phyloP scores from a whole-genome alignment of 2,329 filamentous ascomycete genomes.

The Fusarium aywerte region DNA sequence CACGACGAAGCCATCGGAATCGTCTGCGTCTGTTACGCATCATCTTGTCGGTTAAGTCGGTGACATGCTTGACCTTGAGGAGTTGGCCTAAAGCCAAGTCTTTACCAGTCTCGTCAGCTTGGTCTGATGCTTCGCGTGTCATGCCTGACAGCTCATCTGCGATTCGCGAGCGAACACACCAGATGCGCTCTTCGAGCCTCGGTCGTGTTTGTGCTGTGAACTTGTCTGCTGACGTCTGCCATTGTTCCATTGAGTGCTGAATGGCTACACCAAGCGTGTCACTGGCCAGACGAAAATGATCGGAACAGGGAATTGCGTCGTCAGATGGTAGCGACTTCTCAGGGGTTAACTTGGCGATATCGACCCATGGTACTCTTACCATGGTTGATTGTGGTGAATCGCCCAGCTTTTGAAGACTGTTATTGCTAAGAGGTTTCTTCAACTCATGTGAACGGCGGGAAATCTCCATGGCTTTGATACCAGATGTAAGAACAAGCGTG shows the following conservation, averaged over 20 bases:
- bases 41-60: conserved; percentile 82
- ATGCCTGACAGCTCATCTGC: conserved; percentile 66
- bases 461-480: conserved; percentile 90
- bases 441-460: conserved; percentile 69
- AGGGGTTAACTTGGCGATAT: conserved; percentile 57
- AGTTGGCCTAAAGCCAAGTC: conserved; percentile 82
- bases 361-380: conserved; percentile 53
- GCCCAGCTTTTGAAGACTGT: conserved; percentile 29
- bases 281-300: conserved; percentile 63
- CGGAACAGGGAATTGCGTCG: conserved; percentile 54
- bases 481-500: conserved; percentile 81
- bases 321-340: conserved; percentile 49
- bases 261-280: conserved; percentile 62
- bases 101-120: conserved; percentile 80
- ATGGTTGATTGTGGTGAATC: conserved; percentile 39
- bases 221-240: conserved; percentile 68
- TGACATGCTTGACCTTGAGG: conserved; percentile 81
- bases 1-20: conserved; percentile 78
- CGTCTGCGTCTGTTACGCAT: conserved; percentile 73
- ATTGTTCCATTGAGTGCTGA: conserved; percentile 60
- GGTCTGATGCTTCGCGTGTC: conserved; percentile 76
- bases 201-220: conserved; percentile 69
- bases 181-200: conserved; percentile 61
- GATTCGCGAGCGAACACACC: conserved; percentile 59
- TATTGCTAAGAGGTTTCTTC: conserved; percentile 50